Conservation (phyloP, 2,329 filamentous ascomycete genomes). For the Colletotrichum tropicale region DNA sequence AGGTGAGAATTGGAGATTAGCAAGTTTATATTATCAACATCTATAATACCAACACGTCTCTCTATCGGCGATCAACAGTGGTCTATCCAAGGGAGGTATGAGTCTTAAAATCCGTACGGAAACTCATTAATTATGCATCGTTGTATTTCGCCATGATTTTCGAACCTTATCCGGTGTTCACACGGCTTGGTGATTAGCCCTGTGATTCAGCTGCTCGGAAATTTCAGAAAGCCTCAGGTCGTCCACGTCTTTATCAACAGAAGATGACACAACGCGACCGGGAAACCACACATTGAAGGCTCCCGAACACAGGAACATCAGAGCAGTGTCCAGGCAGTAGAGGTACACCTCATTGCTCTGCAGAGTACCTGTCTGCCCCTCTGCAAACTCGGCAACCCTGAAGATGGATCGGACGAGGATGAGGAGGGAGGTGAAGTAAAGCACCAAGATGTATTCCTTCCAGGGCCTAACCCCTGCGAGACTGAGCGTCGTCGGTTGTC, state of each 20-base stretch:
- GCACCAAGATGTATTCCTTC: not conserved
- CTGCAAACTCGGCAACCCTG: not conserved
- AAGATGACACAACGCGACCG: not conserved
- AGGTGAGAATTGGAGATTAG: no score
- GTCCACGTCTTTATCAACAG: not conserved
- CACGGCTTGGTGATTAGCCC: not conserved
- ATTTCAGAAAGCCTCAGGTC: not conserved
- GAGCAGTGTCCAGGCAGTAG: not conserved
- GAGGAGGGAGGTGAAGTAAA: not conserved
- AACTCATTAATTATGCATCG: fast-evolving
- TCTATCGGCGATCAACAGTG: not conserved
- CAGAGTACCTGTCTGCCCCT: not conserved
- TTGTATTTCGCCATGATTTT: not conserved
- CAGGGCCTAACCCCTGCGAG: not conserved
- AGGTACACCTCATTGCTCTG: not conserved
- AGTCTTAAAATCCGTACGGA: not conserved
- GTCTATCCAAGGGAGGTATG: fast-evolving
- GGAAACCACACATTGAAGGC: not conserved
- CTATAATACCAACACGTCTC: not conserved
- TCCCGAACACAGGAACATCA: not conserved
- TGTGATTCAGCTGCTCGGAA: not conserved
- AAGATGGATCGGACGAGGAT: not conserved
- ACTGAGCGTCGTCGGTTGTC: not conserved
- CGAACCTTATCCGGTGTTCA: not conserved
- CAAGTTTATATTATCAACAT: not conserved